phyloP scores from a whole-genome alignment of 306 rosid species.

The Arachis hypogaea region DNA sequence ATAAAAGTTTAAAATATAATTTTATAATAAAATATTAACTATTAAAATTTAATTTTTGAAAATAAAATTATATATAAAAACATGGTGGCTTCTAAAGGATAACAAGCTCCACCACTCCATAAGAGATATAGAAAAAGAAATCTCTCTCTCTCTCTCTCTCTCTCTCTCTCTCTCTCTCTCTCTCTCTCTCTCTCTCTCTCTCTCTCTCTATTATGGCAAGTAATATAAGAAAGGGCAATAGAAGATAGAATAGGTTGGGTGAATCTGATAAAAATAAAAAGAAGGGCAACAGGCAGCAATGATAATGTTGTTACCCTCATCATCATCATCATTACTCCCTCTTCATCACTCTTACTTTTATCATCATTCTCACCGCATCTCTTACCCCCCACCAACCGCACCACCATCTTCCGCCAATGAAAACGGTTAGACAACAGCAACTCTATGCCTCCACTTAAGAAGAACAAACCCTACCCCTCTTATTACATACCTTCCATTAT shows the following conservation, averaged over 20 bases:
- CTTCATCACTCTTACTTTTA: slow-evolving; percentile 67
- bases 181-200: slow-evolving; percentile 30
- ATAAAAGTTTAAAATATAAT: no score
- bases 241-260: no score
- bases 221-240: no score
- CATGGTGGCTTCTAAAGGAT: slow-evolving; percentile 49
- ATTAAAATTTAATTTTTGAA: no score
- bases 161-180: slow-evolving; percentile 22
- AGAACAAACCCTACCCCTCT: slow-evolving; percentile 72
- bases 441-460: slow-evolving; percentile 57
- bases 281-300: slow-evolving; percentile 44
- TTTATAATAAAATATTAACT: no score
- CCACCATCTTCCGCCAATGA: slow-evolving; percentile 44
- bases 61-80: background rate
- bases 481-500: no score
- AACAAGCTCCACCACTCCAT: slow-evolving; percentile 9
- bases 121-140: background rate
- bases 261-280: no score
- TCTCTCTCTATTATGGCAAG: background rate
- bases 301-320: slow-evolving; percentile 67
- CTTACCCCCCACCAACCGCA: slow-evolving; percentile 57
- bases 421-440: slow-evolving; percentile 52
- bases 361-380: slow-evolving; percentile 60
- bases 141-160: slow-evolving; percentile 29
- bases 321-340: slow-evolving; percentile 34